These are phyloP conservation scores for Naganishia cerealis DNA, from an alignment of 1,284 basidiomycete species.

Conservation along the genomic window DNA sequence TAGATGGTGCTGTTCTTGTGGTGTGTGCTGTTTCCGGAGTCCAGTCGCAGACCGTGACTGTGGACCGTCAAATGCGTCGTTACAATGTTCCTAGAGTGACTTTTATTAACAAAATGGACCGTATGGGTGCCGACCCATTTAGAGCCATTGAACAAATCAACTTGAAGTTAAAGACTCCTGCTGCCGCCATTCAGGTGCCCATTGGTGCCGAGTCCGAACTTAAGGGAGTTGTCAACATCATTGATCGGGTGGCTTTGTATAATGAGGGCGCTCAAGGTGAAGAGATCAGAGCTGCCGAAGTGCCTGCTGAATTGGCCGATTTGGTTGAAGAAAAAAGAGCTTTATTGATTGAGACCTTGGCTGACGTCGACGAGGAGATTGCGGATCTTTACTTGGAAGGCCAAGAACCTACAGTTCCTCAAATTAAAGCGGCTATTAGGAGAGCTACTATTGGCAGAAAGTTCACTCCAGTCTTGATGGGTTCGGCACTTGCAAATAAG, in stretches of 20 bases:
- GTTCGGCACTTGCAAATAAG: slow-evolving; percentile 97
- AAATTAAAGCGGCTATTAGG: slow-evolving; percentile 82
- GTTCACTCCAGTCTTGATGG: slow-evolving; percentile 95
- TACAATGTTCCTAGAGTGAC: slow-evolving; percentile 94
- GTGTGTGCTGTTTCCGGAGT: slow-evolving; percentile 96
- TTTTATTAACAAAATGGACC: slow-evolving; percentile 99
- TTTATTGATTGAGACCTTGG: too few species aligned
- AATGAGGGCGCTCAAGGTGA: slow-evolving; percentile 93
- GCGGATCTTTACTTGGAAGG: slow-evolving; percentile 90
- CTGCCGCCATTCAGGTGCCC: slow-evolving; percentile 94
- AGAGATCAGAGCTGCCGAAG: too few species aligned
- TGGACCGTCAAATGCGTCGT: slow-evolving; percentile 96
- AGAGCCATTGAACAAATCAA: slow-evolving; percentile 90
- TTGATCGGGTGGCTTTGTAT: slow-evolving; percentile 92
- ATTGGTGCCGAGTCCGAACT: slow-evolving; percentile 90
- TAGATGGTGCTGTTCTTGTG: slow-evolving; percentile 95
- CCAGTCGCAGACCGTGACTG: slow-evolving; percentile 95
- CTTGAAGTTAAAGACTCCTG: slow-evolving; percentile 84
- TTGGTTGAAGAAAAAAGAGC: too few species aligned
- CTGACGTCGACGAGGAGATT: slow-evolving; percentile 93
- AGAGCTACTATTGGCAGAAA: slow-evolving; percentile 83
- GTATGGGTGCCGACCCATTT: slow-evolving; percentile 95
- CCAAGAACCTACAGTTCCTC: slow-evolving; percentile 67
- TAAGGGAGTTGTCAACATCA: slow-evolving; percentile 86
- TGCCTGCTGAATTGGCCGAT: too few species aligned